These are phyloP conservation scores for Calonectria honghensis DNA, from an alignment of 2,329 filamentous ascomycete genomes.

Conservation along the genomic window DNA sequence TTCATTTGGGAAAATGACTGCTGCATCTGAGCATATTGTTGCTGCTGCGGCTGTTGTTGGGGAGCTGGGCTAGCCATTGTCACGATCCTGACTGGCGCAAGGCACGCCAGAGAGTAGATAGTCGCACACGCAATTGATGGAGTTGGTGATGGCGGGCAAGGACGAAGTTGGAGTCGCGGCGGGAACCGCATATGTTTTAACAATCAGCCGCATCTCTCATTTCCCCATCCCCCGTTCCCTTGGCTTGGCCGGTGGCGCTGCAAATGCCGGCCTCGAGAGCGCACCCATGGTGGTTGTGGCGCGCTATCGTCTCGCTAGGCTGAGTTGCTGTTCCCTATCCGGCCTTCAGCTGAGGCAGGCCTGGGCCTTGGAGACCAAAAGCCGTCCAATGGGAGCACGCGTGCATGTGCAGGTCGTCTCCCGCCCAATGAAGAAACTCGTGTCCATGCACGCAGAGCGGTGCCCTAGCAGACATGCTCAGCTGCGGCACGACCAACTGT, in stretches of 20 bases:
- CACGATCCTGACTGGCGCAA: background rate
- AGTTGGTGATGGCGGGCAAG: background rate
- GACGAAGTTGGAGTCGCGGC: background rate
- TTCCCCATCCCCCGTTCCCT: background rate
- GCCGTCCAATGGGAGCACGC: background rate
- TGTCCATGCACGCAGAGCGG: background rate
- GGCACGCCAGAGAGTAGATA: background rate
- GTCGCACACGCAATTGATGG: background rate
- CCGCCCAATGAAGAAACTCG: background rate
- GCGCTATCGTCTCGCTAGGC: slow-evolving; percentile 23
- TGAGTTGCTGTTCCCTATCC: background rate
- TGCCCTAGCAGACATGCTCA: background rate
- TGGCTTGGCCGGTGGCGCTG: slow-evolving; percentile 12
- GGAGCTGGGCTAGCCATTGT: slow-evolving; percentile 32
- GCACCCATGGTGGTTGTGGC: slow-evolving; percentile 20
- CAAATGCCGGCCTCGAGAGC: slow-evolving; percentile 11
- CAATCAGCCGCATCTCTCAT: slow-evolving; percentile 2
- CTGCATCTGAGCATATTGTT: slow-evolving; percentile 31
- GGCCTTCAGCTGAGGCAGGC: slow-evolving; percentile 33
- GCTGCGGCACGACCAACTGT: slow-evolving; percentile 4
- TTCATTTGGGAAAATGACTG: slow-evolving; percentile 26
- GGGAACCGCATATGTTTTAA: slow-evolving; percentile 14
- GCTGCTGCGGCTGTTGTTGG: slow-evolving; percentile 1
- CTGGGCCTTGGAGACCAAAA: background rate
- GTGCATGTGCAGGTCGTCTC: background rate